Conservation (phyloP, 2,329 filamentous ascomycete species). For the Leptographium procerum region DNA sequence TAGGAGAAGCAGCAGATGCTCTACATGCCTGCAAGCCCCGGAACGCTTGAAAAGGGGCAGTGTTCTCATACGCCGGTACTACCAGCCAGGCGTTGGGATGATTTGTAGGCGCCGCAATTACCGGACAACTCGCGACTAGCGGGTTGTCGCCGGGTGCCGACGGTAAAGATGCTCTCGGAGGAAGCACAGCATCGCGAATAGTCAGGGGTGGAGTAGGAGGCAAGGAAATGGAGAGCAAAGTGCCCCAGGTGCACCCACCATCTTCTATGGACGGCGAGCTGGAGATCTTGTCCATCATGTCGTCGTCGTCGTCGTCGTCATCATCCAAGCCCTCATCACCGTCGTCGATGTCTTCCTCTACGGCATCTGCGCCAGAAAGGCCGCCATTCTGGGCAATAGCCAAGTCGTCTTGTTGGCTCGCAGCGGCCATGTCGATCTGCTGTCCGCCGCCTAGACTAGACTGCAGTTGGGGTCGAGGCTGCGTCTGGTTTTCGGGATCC, state of each 20-base stretch:
- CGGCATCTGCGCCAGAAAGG: constrained; percentile 35
- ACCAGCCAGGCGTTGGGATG: neutral
- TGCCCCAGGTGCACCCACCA: constrained; percentile 61
- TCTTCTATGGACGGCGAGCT: constrained; percentile 98
- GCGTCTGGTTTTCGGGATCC: neutral
- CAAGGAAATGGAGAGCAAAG: neutral
- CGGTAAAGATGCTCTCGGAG: constrained; percentile 1
- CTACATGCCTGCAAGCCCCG: neutral
- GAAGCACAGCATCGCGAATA: constrained; percentile 16
- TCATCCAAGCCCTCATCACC: constrained; percentile 50
- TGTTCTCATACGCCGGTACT: neutral
- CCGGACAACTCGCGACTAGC: neutral
- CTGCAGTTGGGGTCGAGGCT: neutral
- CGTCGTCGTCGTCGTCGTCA: constrained; percentile 53
- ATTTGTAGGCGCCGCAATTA: neutral
- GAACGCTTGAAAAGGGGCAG: constrained; percentile 11
- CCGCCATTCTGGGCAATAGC: constrained; percentile 53
- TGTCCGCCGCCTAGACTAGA: constrained; percentile 5
- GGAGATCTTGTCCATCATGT: constrained; percentile 97
- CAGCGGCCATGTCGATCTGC: constrained; percentile 19
- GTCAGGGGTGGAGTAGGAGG: neutral
- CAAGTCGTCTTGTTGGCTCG: constrained; percentile 40
- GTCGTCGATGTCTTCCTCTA: neutral
- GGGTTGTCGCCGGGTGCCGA: neutral
- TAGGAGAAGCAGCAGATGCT: neutral